Conservation (phyloP, 1,139 yeast genomes). For the Taiozyma sp. region DNA sequence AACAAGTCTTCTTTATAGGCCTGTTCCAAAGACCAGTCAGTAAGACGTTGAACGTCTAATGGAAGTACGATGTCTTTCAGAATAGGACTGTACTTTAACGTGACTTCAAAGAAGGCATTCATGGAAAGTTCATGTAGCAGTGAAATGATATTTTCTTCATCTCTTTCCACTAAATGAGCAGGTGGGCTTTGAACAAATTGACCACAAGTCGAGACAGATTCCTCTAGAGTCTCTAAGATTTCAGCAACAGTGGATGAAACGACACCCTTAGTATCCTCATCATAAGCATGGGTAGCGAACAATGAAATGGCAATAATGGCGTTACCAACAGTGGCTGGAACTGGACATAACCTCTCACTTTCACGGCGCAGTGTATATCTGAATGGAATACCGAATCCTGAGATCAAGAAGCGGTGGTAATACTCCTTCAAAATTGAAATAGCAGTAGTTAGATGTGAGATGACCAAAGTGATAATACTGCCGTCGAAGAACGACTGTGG, state of each 20-base stretch:
- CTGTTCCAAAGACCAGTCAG: conserved; percentile 66
- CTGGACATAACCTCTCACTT: conserved; percentile 52
- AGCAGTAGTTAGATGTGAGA: conserved; percentile 5
- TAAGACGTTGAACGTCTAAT: conserved; percentile 58
- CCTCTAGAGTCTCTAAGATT: conserved; percentile 51
- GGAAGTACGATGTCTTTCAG: conserved; percentile 58
- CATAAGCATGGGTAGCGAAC: conserved; percentile 52
- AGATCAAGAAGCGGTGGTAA: conserved; percentile 22
- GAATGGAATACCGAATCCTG: conserved; percentile 41
- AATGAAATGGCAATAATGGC: conserved; percentile 58
- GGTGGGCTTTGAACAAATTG: conserved; percentile 34
- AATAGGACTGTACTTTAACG: conserved; percentile 54
- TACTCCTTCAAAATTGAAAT: conserved; percentile 15
- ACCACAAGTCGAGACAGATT: conserved; percentile 51
- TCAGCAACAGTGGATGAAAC: conserved; percentile 52
- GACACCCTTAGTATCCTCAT: conserved; percentile 54
- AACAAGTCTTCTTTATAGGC: conserved; percentile 34
- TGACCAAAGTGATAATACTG: conserved; percentile 9
- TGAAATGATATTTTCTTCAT: conserved; percentile 39
- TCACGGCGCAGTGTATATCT: conserved; percentile 46
- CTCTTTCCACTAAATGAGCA: conserved; percentile 19
- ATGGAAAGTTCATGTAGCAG: conserved; percentile 57
- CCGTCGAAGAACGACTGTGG: conserved; percentile 15
- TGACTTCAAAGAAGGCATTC: conserved; percentile 57
- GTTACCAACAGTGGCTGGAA: conserved; percentile 56